Evolutionary conservation across 345 rosid species (phyloP), one percentile per base, ranked within the genome.

Genomic region (Luvunga scandens): DNA sequence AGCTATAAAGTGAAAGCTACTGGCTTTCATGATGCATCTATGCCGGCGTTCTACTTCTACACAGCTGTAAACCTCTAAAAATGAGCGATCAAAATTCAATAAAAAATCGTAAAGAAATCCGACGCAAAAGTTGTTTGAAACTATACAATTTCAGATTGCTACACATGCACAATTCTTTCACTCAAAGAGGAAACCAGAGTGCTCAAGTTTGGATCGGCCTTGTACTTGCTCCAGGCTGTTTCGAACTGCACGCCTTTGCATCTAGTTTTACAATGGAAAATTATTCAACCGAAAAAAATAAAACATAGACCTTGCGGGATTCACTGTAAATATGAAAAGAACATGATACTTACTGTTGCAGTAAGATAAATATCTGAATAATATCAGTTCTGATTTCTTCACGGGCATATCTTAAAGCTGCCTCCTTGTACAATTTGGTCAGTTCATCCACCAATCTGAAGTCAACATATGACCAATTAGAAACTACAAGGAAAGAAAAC

Each of bases 361-460:
- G 94, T 86, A 94, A 81, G 83, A 75, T 64, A 81, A 94, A 77
- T 81, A 89, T 83, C 80, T 85, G 85, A 66, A 87, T 79, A 79
- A 92, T 83, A 61, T 77, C 68, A 7, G 77, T 60, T 88, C 94
- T 89, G 36, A 95, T 92, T 59, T 89, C 93, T 82, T 91, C 91
- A 2, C 94, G 90, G 48, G 85, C 89, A 38, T 65, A 85, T 83
- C 83, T 90, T 62, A 91, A 69, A 0, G 97, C 91, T 38, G 94
- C 91, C 77, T 92, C 93, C 84, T 93, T 92, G 79, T 86, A 87
- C 74, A 93, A 72, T 14, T 77, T 76, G 70, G 86, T 84, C 57
- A 94, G 97, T 79, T 94, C 98, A 77, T 89, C 90, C 78, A 91
- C 91, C 87, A 96, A 92, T 83, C 99, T 95, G 86, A 79, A 70